A percentile compares a stretch with the other conserved stretches of the same genome.
Conservation (phyloP, 805 yeast species). For the Grigorovia humatica region DNA sequence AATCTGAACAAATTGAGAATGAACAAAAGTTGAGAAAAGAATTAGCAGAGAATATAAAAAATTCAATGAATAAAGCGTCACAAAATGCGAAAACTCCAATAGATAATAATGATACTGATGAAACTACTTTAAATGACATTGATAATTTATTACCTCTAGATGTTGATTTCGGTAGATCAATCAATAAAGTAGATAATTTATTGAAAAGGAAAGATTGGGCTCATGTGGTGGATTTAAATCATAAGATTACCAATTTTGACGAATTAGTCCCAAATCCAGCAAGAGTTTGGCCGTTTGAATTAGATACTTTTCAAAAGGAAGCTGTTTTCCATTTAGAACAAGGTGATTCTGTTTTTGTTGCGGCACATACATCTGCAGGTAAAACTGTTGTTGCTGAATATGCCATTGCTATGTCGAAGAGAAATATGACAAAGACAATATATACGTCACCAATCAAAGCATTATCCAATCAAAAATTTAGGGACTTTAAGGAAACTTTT, state of each 20-base stretch:
- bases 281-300: slow-evolving; percentile 85
- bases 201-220: slow-evolving; percentile 69
- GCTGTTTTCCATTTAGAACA: slow-evolving; percentile 94
- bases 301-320: slow-evolving; percentile 93
- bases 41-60: slow-evolving; percentile 7
- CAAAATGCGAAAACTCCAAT: slow-evolving; percentile 1
- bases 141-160: slow-evolving; percentile 43
- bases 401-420: slow-evolving; percentile 91
- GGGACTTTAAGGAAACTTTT: slow-evolving; percentile 76
- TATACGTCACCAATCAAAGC: slow-evolving; percentile 96
- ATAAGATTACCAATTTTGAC: slow-evolving; percentile 69
- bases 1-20: slow-evolving; percentile 16
- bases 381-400: slow-evolving; percentile 97
- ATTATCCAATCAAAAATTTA: slow-evolving; percentile 75
- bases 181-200: slow-evolving; percentile 13
- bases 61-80: slow-evolving; percentile 5
- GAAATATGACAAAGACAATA: slow-evolving; percentile 94
- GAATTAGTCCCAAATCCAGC: slow-evolving; percentile 93
- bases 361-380: slow-evolving; percentile 98
- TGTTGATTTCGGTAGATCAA: slow-evolving; percentile 36
- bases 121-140: slow-evolving; percentile 16
- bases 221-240: slow-evolving; percentile 82
- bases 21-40: slow-evolving; percentile 31
- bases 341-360: slow-evolving; percentile 97
- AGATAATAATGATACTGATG: slow-evolving; percentile 8